Conservation (phyloP, 805 yeast species). For the Yarrowia yakushimensis region DNA sequence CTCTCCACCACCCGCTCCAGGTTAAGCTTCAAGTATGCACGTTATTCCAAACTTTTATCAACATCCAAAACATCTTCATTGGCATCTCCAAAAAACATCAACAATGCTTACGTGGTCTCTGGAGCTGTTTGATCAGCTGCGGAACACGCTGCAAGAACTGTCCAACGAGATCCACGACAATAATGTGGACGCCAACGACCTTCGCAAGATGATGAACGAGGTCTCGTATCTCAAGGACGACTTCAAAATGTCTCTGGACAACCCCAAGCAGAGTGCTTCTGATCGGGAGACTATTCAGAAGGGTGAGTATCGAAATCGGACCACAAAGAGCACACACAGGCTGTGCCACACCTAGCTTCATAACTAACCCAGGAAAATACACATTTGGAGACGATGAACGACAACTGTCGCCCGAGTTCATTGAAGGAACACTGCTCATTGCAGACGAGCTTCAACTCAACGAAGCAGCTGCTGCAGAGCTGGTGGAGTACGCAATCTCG, state of each 20-base stretch:
- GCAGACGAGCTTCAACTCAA: constrained; percentile 70
- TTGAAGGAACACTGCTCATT: constrained; percentile 53
- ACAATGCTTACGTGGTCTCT: constrained; percentile 21
- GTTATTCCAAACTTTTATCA: constrained; percentile 2
- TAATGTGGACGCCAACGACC: constrained; percentile 9
- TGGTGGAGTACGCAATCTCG: constrained; percentile 50
- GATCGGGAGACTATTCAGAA: constrained; percentile 11
- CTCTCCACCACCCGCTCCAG: not conserved
- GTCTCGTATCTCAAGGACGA: constrained; percentile 33
- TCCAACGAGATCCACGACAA: constrained; percentile 9
- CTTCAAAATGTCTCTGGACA: constrained; percentile 36
- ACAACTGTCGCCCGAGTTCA: constrained; percentile 62
- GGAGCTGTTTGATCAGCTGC: constrained; percentile 33
- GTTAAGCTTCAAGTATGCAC: not conserved
- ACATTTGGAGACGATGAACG: constrained; percentile 53
- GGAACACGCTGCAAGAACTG: constrained; percentile 31
- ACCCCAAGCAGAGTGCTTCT: constrained; percentile 37
- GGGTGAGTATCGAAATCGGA: not conserved
- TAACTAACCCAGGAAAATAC: constrained; percentile 40
- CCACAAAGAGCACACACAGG: too few species aligned
- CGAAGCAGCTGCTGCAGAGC: constrained; percentile 70
- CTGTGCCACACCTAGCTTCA: too few species aligned
- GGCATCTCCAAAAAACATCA: not conserved
- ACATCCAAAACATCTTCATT: not conserved
- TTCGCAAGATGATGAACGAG: constrained; percentile 7